Evolutionary conservation across 2,329 filamentous ascomycete species (phyloP), one percentile per base, ranked within the genome.

Genomic region (Rutstroemia sp.): DNA sequence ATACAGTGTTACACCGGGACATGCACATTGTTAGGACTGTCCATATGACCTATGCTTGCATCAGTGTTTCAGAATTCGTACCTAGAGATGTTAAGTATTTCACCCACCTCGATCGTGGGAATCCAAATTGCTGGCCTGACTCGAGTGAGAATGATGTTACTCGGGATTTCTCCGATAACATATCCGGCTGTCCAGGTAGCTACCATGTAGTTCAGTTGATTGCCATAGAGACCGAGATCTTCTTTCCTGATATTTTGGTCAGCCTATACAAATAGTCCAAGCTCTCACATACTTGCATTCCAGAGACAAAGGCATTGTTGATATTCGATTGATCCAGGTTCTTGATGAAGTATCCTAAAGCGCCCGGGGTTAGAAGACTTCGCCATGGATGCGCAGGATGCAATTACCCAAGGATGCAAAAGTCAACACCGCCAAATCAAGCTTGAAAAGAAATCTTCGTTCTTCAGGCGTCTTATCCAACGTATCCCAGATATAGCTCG

Each of bases 81-180:
- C 21, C 21, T 12, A 10, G 12, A 25, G 10, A 10, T 5, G 17
- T 14, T 14, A 5, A 10, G 5, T 17, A 6, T 30, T 14, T 12
- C 6, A 7, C 38, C 8, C 38, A 56, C 53, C 42, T 56, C 53
- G 34, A 56, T 45, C 6, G 49, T 38, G 2, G 55, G 46, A 36
- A 48, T 57, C 50, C 50, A 57, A n/a, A 54, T 57, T 9, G 53
- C 36, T 9, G 56, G 56, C 14, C 46, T 36, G 17, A 58, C 63
- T 14, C 73, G 70, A 3, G 76, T 80, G 6, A 81, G 67, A 16
- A 79, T 68, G 14, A 81, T 70, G 56, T 80, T 79, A 54, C 72
- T 75, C 0, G 76, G 76, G 9, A 79, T 72, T 57, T 78, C 71
- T 2, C 76, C 76, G 46, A 80, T 72, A 0, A 79, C 74, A 58